phyloP scores from a whole-genome alignment of 2,329 filamentous ascomycete species.

The Diplocarpon rosae region DNA sequence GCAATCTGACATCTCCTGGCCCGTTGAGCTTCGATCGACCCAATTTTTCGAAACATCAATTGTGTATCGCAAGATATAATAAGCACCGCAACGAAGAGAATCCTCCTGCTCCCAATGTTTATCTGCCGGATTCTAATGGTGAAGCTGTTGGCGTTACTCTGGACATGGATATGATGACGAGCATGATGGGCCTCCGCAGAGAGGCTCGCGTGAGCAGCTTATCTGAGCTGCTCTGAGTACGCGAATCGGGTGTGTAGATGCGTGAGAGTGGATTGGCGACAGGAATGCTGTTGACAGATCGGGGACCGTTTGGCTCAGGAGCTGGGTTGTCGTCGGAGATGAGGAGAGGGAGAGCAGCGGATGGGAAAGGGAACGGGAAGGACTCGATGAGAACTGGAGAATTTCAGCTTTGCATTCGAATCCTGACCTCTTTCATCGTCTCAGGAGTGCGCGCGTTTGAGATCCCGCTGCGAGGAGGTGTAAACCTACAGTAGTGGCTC shows the following conservation, averaged over 20 bases:
- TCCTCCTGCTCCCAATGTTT: too few relatives aligned
- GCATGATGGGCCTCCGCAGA: not conserved
- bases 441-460: not conserved
- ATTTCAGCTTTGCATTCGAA: not conserved
- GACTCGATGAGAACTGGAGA: not conserved
- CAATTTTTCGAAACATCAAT: too few relatives aligned
- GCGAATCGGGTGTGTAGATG: not conserved
- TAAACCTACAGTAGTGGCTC: not conserved
- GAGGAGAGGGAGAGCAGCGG: not conserved
- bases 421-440: not conserved
- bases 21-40: too few relatives aligned
- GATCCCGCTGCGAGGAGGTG: not conserved
- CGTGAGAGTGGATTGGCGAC: not conserved
- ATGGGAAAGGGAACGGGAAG: conserved; percentile 3
- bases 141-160: too few relatives aligned
- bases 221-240: not conserved
- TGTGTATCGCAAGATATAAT: too few relatives aligned
- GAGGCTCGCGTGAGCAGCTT: not conserved
- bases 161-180: too few relatives aligned
- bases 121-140: too few relatives aligned
- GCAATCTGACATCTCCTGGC: too few relatives aligned
- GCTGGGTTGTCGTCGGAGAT: conserved; percentile 2
- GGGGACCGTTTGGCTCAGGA: not conserved
- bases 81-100: too few relatives aligned
- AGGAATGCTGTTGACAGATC: not conserved